phyloP scores from a whole-genome alignment of 805 yeast species.

The Teunomyces pallodes region DNA sequence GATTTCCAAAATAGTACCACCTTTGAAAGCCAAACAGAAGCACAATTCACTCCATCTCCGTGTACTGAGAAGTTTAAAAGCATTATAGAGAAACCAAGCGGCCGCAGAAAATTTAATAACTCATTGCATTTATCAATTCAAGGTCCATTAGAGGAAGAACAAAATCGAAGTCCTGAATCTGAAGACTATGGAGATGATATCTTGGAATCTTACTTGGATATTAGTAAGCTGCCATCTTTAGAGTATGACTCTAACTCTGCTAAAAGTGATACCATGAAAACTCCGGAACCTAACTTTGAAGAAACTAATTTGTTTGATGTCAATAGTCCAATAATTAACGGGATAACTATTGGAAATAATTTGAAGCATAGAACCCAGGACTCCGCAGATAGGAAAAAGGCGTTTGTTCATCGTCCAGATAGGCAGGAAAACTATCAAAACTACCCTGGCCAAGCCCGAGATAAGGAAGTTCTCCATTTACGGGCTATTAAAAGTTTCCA shows the following conservation, averaged over 20 bases:
- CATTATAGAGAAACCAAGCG: not conserved
- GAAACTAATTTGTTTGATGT: slow-evolving; percentile 23
- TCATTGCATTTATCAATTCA: slow-evolving; percentile 31
- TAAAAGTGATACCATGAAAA: not conserved
- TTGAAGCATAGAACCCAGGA: slow-evolving; percentile 16
- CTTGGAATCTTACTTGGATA: slow-evolving; percentile 29
- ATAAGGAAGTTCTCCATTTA: slow-evolving; percentile 6
- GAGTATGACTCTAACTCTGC: slow-evolving; percentile 5
- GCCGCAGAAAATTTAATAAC: slow-evolving; percentile 14
- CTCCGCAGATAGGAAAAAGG: slow-evolving; percentile 8
- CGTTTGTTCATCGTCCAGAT: slow-evolving; percentile 16
- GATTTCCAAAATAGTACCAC: not conserved
- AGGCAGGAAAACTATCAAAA: not conserved
- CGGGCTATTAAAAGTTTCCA: slow-evolving; percentile 20
- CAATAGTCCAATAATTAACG: slow-evolving; percentile 32
- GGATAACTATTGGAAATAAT: slow-evolving; percentile 30
- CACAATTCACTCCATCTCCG: not conserved
- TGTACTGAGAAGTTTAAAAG: not conserved
- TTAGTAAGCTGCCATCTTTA: slow-evolving; percentile 20
- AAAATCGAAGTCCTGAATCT: not conserved
- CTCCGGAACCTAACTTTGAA: slow-evolving; percentile 9
- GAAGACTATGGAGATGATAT: slow-evolving; percentile 31
- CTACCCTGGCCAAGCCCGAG: not conserved
- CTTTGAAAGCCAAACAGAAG: not conserved
- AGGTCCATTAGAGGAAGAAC: slow-evolving; percentile 12